Base-by-base conservation (phyloP, 257 asterid species). In the Fraxinus quadrangulata region DNA sequence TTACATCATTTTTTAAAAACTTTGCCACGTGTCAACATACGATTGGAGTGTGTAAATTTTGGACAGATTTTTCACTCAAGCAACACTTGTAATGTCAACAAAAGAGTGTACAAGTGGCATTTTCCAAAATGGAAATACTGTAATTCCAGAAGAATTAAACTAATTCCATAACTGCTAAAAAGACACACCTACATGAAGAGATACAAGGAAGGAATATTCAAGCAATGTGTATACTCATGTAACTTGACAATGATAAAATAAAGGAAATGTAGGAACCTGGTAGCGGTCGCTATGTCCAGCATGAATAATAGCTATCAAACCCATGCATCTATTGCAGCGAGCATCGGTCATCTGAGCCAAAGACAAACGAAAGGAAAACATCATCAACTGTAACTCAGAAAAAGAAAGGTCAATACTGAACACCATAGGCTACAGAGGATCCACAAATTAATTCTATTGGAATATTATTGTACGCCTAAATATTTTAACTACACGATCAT, bases 271-370 rank as follows among this genome's bases (percentile, higher is more conserved):
- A 59, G 37, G 72, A 72, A 94, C 98, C 97, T 88, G 91, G 77
- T 94, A 94, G 37, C 95, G 97, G 80, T 87, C 93, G 28, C 87
- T 88, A 70, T 80, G 90, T 72, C 97, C 96, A 70, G 94, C 75
- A 76, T 89, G 96, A 80, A 94, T 85, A 31, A 92, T 87, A 21
- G 89, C 92, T 19, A 66, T 79, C 80, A 94, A 79, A 28, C 90
- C 93, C 69, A 5, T 70, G 85, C 99, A 94, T 83, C 89, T 88
- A 72, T 75, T 82, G 87, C 99, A 94, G 37, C 89, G 93, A 80
- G 96, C 97, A 88, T 90, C 91, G 7, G 94, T 91, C 99, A 92
- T 94, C 99, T 89, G 91, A 6, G 19, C 49, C 77, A 37, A 72
- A 80, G 26, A 42, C 24, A 39, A 28, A 54, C 24, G 31, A 72